Evolutionary conservation across 148 eudicot genomes (phyloP), one percentile per base, ranked within the genome.

Genomic region (Persicaria tinctoria): DNA sequence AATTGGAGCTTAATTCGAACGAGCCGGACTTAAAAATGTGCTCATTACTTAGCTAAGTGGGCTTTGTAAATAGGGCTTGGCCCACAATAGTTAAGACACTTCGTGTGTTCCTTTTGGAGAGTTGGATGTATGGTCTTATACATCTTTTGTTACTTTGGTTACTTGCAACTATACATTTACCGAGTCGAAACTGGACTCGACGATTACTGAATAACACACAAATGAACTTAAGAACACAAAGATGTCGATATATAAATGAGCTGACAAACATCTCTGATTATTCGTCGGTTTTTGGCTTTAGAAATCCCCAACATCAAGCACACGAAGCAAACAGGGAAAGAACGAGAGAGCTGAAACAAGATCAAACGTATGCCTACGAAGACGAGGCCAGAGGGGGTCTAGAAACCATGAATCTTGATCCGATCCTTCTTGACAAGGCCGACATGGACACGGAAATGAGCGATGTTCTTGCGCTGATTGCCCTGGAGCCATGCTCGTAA

Each of bases 341-440:
- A 12, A 44, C 70, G 44, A 8, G n/a, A 54, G 57, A 13, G 57
- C n/a, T 54, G 14, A 18, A 59, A 59, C 64, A 18, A 5, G 4
- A 59, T 32, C 41, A 32, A 32, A 32, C n/a, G 41, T 32, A 32
- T 32, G 41, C 41, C 41, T 32, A 32, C 41, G 3, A 32, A 32
- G 41, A 32, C 41, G 41, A 32, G 32, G 32, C 9, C 68, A 63
- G 32, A 32, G 0, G 16, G 16, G 18, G 18, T 6, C 32, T 14
- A 92, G 51, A 90, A 92, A 86, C 97, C 97, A 90, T 92, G 97
- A 73, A 92, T 86, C 84, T 92, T 92, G 79, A 92, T 90, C 68
- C 77, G 91, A 41, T 89, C 97, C 76, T 90, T 90, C 84, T 86
- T 85, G 11, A 84, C 85, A 82, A 90, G 79, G 4, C 87, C 85